Base-by-base conservation (phyloP, 768 basidiomycete genomes). In the Lanmaoa rubissima region DNA sequence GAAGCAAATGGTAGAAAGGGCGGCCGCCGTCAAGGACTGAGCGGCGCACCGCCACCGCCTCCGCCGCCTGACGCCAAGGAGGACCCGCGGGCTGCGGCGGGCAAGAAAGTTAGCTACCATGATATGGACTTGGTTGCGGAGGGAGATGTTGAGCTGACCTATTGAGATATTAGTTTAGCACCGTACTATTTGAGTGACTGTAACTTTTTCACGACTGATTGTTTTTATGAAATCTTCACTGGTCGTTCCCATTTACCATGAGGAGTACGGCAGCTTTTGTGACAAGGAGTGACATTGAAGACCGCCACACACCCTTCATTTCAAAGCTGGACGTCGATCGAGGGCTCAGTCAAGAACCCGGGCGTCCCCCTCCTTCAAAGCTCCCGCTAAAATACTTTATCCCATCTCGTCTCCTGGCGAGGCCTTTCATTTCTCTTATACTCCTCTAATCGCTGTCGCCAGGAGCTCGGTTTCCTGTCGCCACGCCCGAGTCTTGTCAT, bases 91-190 rank as follows among this genome's bases (percentile, higher is more conserved):
- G 92, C 95, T 31, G 88, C 90, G 34, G 90, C 87, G 35, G 92
- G 92, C 44, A 89, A 86, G 74, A 84, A 91, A 72, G 85, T 98
- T 53, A 94, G 91, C 75, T 98, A 98, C 69, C 87, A 93, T 69
- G 95, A 98, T 74, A 91, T 97, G 86, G 95, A 98, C 76, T 77
- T 90, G 70, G 91, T 93, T 62, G 90, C 92, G 31, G 90, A 90
- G 79, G 87, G 82, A 39, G 87, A 84, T 71, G 82, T 83, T 65
- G 84, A 86, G 68, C 69, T 86, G 65, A 72, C 73, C 32, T 75
- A 75, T 54, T 75, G 58, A 74, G 52, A 57, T n/a, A 60, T 59
- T 69, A 70, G 51, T 49, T 48, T 71, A 68, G 46, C 51, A 59
- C 47, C 58, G 31, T 45, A 59, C 61, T 72, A 68, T 60, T 70